phyloP scores from a whole-genome alignment of 148 eudicot species.

The Agrostemma githago region DNA sequence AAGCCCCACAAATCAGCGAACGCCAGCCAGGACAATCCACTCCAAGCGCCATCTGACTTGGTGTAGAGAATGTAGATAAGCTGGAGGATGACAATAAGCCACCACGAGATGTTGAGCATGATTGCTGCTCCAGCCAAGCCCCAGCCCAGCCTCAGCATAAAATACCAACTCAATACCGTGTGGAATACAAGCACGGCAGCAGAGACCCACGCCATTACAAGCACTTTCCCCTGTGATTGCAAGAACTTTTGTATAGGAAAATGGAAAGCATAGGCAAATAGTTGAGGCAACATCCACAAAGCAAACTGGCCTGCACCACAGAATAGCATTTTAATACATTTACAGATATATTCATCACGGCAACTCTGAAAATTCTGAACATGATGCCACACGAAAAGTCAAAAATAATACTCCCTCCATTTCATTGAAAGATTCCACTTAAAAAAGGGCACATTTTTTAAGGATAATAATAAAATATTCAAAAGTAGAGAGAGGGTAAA shows the following conservation, averaged over 20 bases:
- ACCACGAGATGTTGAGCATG: constrained; percentile 63
- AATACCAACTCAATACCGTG: constrained; percentile 52
- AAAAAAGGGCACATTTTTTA: too few species aligned
- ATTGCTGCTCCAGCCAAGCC: constrained; percentile 73
- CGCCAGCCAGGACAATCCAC: constrained; percentile 68
- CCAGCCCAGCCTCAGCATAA: constrained; percentile 60
- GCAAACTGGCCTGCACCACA: constrained; percentile 61
- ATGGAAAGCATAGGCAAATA: constrained; percentile 65
- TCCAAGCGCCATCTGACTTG: constrained; percentile 80
- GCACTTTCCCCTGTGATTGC: constrained; percentile 78
- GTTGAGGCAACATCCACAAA: constrained; percentile 66
- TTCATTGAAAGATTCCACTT: too few species aligned
- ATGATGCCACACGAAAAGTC: not conserved
- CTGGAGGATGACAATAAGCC: constrained; percentile 62
- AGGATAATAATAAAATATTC: too few species aligned
- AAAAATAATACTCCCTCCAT: too few species aligned
- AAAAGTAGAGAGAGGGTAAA: too few species aligned
- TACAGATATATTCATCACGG: not conserved
- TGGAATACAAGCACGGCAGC: constrained; percentile 53
- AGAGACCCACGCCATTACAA: constrained; percentile 60
- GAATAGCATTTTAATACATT: not conserved
- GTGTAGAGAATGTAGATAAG: constrained; percentile 51
- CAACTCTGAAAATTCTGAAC: not conserved
- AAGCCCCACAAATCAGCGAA: constrained; percentile 69
- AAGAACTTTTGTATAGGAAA: constrained; percentile 80